Evolutionary conservation across 1,139 yeast genomes (phyloP).

Genomic region (Geotrichum siamense): DNA sequence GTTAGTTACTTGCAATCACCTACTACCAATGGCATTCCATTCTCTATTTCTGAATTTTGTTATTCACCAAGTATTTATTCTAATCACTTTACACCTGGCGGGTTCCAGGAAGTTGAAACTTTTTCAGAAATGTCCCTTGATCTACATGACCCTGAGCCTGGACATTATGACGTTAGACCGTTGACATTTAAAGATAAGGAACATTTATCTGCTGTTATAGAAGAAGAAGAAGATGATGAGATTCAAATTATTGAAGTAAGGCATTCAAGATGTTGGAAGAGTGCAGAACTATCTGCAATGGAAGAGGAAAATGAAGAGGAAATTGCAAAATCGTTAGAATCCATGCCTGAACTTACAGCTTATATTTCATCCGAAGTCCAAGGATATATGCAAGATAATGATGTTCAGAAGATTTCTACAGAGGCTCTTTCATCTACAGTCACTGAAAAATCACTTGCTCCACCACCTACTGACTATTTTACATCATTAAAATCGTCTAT

Average conservation of each 20-base stretch:
- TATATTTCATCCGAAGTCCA: no score
- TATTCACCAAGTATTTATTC: conserved; percentile 14
- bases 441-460: no score
- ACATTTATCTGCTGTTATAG: neutral
- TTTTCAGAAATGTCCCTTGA: neutral
- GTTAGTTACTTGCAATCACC: conserved; percentile 9
- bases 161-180: conserved; percentile 2
- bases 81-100: conserved; percentile 14
- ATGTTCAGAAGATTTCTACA: no score
- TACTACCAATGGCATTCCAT: conserved; percentile 9
- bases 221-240: neutral
- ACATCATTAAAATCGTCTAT: no score
- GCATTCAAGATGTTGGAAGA: neutral
- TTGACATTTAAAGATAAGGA: conserved; percentile 3
- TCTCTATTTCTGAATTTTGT: conserved; percentile 13
- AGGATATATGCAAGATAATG: no score
- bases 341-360: neutral
- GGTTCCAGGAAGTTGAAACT: conserved; percentile 10
- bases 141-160: neutral
- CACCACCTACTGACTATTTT: no score
- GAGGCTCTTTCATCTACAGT: no score
- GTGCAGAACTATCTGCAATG: neutral
- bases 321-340: neutral
- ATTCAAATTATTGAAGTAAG: neutral
- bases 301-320: neutral